Base-by-base conservation (phyloP, 2,329 filamentous ascomycete species). In the Stagonosporopsis cucurbitacearum region DNA sequence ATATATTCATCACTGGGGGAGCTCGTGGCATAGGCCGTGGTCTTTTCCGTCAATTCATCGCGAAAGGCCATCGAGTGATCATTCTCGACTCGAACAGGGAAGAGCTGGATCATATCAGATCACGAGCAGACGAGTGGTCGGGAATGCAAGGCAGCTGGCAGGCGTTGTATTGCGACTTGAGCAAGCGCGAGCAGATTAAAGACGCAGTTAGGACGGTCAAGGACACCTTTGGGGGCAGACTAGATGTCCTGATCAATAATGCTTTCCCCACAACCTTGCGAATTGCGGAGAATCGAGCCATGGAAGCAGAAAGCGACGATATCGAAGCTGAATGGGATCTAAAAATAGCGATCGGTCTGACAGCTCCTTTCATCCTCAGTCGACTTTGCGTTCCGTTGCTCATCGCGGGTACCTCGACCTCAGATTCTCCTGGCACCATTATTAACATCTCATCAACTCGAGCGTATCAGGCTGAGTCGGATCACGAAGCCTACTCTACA, bases 401-500 rank as follows among this genome's bases (percentile, higher is more conserved):
- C 13, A 52, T 61, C 20, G 55, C 54, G 12, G 64, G 64, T 2
- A 50, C 47, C 17, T 66, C 57, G 13, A 63, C 63, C 1, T 26
- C 57, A 15, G 53, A 42, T 8, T 69, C 65, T 1, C 70, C 69
- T 1, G 72, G 72, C 15, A 73, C 66, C 3, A 71, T 76, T 20
- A 74, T 84, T 50, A 78, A 82, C 62, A 77, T 84, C 30, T 80
- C 80, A 0, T 82, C 79, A 1, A 83, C 81, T 6, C 75, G 81
- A 23, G 81, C 81, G 0, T 68, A 77, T 41, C 80, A 82, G 72
- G 75, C 77, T 35, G 82, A 84, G 64, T 65, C 75, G 0, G 73
- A 82, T 50, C 80, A 81, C 53, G 81, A 84, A 66, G 77, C 76
- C 1, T 83, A 84, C 53, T 78, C 79, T 1, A 72, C 81, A 0